Percentiles rank a stretch among this genome's conserved stretches.
These are phyloP conservation scores for Stagonosporopsis chrysanthemi DNA, from an alignment of 2,329 filamentous ascomycete species.

Conservation along the genomic window DNA sequence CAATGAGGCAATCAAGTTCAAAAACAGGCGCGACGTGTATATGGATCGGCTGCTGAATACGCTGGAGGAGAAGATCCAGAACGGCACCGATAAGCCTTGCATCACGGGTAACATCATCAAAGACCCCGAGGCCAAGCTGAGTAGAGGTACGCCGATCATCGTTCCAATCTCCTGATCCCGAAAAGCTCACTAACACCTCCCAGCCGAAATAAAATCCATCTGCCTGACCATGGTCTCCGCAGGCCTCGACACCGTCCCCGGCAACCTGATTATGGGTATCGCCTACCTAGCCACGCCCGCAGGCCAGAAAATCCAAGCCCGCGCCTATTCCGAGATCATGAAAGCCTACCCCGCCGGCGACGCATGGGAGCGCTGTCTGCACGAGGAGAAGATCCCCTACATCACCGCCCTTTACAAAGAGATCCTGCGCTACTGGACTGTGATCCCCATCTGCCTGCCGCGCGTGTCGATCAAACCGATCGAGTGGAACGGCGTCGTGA, in stretches of 20 bases:
- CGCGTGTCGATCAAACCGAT: constrained; percentile 76
- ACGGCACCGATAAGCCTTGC: constrained; percentile 71
- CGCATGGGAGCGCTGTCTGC: constrained; percentile 76
- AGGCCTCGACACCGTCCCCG: constrained; percentile 81
- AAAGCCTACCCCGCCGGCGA: constrained; percentile 75
- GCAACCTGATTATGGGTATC: constrained; percentile 80
- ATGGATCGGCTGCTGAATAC: constrained; percentile 66
- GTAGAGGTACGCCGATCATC: constrained; percentile 59
- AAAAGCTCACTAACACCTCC: constrained; percentile 19
- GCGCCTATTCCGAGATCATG: constrained; percentile 74
- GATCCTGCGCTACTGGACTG: constrained; percentile 77
- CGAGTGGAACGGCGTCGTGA: constrained; percentile 68
- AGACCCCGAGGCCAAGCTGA: constrained; percentile 72
- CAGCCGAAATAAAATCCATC: constrained; percentile 79
- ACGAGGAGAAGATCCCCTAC: constrained; percentile 79
- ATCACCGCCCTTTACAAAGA: constrained; percentile 81
- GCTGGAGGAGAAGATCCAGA: constrained; percentile 66
- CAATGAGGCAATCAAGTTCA: constrained; percentile 69
- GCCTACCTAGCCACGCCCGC: constrained; percentile 74
- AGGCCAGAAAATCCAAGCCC: constrained; percentile 74
- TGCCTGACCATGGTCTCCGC: constrained; percentile 84
- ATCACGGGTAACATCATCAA: constrained; percentile 76
- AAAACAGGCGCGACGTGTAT: constrained; percentile 72
- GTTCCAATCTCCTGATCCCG: too few relatives aligned
- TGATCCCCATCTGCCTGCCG: constrained; percentile 80